A percentile compares a stretch with the other conserved stretches of the same genome.
phyloP scores from a whole-genome alignment of 2,329 filamentous ascomycete species.

The Fusarium stilboides region DNA sequence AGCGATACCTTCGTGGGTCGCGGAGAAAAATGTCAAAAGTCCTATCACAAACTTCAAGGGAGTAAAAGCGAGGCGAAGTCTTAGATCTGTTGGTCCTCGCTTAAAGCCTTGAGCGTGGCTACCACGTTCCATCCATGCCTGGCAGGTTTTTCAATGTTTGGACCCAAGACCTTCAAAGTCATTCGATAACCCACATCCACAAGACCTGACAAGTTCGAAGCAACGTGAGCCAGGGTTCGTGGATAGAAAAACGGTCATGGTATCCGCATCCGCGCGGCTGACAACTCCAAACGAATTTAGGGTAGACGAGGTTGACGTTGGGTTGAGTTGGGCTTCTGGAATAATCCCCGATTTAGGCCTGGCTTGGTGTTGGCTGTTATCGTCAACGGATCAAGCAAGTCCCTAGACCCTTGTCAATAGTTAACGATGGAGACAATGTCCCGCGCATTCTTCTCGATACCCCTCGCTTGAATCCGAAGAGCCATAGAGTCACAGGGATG shows the following conservation, averaged over 20 bases:
- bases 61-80: slow-evolving; percentile 20
- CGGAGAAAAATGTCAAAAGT: neutral
- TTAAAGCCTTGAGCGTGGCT: slow-evolving; percentile 3
- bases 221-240: slow-evolving; percentile 15
- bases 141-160: slow-evolving; percentile 11
- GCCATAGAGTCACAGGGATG: neutral
- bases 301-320: slow-evolving; percentile 5
- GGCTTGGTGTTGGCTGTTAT: neutral
- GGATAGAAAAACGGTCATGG: slow-evolving; percentile 21
- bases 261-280: slow-evolving; percentile 9
- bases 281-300: neutral
- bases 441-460: slow-evolving; percentile 20
- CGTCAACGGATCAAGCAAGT: slow-evolving; percentile 7
- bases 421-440: slow-evolving; percentile 15
- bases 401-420: slow-evolving; percentile 7
- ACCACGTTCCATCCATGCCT: slow-evolving; percentile 1
- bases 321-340: slow-evolving; percentile 22
- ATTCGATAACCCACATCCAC: slow-evolving; percentile 41
- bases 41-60: neutral
- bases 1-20: slow-evolving; percentile 3
- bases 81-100: slow-evolving; percentile 6
- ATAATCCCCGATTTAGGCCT: slow-evolving; percentile 25
- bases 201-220: slow-evolving; percentile 8
- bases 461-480: slow-evolving; percentile 8
- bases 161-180: slow-evolving; percentile 19